Percentiles rank a stretch among this genome's conserved stretches.
These are phyloP conservation scores for Pelargonium fulgidum DNA, from an alignment of 441 rosid genomes.

Conservation along the genomic window DNA sequence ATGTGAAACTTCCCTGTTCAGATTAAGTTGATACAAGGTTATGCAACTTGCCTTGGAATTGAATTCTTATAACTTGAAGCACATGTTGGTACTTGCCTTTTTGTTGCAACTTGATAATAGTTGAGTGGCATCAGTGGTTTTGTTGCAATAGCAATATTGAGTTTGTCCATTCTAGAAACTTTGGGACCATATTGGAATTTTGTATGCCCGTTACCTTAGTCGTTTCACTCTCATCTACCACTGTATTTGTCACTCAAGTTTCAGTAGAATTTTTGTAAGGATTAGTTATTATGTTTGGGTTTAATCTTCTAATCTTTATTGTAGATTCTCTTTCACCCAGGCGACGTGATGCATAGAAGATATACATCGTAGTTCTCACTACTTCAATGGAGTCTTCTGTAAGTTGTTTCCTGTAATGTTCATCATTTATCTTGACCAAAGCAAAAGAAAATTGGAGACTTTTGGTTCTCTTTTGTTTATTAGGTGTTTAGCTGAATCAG, in stretches of 20 bases:
- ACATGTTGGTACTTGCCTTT: too few relatives aligned
- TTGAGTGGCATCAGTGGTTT: too few relatives aligned
- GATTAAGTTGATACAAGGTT: background rate
- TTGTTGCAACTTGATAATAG: too few relatives aligned
- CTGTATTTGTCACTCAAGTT: background rate
- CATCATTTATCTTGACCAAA: background rate
- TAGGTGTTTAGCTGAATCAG: background rate
- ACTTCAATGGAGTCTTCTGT: conserved; percentile 29
- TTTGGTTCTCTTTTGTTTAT: background rate
- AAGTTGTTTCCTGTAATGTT: conserved; percentile 16
- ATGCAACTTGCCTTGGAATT: background rate
- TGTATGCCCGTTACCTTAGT: background rate
- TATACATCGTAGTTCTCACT: conserved; percentile 19
- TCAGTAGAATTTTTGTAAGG: background rate
- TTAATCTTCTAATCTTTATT: background rate
- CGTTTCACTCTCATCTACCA: background rate
- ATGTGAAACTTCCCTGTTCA: background rate
- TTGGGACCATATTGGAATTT: background rate
- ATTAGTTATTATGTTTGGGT: background rate
- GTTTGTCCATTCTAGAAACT: too few relatives aligned
- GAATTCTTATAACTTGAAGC: background rate
- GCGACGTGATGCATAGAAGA: conserved; percentile 18
- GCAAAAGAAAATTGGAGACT: background rate
- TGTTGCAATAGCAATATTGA: too few relatives aligned
- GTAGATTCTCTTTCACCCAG: conserved; percentile 22